Evolutionary conservation across 2,329 filamentous ascomycete genomes (phyloP), one percentile per base, ranked within the genome.

Genomic region (Cercospora sojina): DNA sequence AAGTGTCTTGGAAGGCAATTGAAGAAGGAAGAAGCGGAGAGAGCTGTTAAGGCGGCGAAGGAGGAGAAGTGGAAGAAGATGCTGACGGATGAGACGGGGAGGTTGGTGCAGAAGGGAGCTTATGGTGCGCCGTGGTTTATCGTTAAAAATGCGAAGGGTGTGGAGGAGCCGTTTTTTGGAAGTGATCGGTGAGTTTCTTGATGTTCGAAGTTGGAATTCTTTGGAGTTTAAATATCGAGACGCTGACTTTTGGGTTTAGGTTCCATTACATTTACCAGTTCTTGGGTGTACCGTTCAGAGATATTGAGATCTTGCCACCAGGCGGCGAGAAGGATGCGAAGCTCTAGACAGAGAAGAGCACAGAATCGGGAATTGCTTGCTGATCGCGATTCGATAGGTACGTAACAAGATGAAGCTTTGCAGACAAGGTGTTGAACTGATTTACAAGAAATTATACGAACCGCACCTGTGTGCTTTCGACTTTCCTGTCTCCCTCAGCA

Each of bases 111-210:
- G 41, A 81, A 80, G 59, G 91, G 91, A 0, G 91, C 91, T 0
- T 94, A 91, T 77, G 91, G 91, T 0, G 87, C 87, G 59, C 91
- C 91, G 1, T 94, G 91, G 91, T 82, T 91, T 67, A 88, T 87
- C 84, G 90, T 88, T 3, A 83, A 81, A 18, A 87, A 90, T 71
- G 76, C 74, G 1, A 77, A 84, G 68, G 89, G 88, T 0, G 77
- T 83, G 64, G 83, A 83, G 58, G 88, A 91, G 79, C 86, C 88
- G 0, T 92, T 93, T 76, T 93, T 93, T 78, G 91, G 91, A 2
- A 92, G 90, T 78, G 91, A 93, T 79, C 63, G 71, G 66, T 64
- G 23, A 64, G 67, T 59, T 49, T n/a, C 27, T 58, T 51, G 47
- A n/a, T 2, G 12, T 25, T 58, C 1, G 9, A 25, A 38, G 27